Conservation (phyloP, 129 eudicot genomes). For the Centaurea solstitialis region DNA sequence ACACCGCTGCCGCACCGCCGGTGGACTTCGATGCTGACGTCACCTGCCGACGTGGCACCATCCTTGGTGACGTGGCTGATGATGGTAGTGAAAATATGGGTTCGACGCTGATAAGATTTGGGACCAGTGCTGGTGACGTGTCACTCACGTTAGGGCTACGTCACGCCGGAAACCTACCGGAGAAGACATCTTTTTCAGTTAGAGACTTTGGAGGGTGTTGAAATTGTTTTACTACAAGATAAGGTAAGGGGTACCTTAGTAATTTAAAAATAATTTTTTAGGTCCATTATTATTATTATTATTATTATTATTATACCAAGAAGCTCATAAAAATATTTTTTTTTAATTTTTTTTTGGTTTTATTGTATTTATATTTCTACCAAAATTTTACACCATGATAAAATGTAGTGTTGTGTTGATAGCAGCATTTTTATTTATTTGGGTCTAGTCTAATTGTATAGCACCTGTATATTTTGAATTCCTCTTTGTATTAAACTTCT, state of each 20-base stretch:
- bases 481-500: constrained; percentile 12
- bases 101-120: constrained; percentile 65
- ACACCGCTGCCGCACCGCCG: background rate
- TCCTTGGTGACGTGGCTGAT: background rate
- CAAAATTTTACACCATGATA: constrained; percentile 18
- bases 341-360: background rate
- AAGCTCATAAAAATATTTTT: constrained; percentile 18
- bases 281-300: constrained; percentile 13
- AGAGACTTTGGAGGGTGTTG: constrained; percentile 61
- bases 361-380: constrained; percentile 4
- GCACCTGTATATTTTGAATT: constrained; percentile 21
- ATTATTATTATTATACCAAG: constrained; percentile 19
- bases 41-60: constrained; percentile 35
- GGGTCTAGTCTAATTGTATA: constrained; percentile 30
- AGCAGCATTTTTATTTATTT: background rate
- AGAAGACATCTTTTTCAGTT: constrained; percentile 54
- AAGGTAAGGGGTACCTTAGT: constrained; percentile 20
- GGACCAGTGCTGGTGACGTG: constrained; percentile 76
- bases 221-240: constrained; percentile 22
- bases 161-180: constrained; percentile 82
- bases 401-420: constrained; percentile 24
- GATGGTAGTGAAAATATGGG: constrained; percentile 48
- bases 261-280: constrained; percentile 24
- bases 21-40: constrained; percentile 4
- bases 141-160: constrained; percentile 96